Percentiles rank a stretch among this genome's conserved stretches.
These are phyloP conservation scores for Grosmannia clavigera DNA, from an alignment of 2,329 filamentous ascomycete species.

Conservation along the genomic window DNA sequence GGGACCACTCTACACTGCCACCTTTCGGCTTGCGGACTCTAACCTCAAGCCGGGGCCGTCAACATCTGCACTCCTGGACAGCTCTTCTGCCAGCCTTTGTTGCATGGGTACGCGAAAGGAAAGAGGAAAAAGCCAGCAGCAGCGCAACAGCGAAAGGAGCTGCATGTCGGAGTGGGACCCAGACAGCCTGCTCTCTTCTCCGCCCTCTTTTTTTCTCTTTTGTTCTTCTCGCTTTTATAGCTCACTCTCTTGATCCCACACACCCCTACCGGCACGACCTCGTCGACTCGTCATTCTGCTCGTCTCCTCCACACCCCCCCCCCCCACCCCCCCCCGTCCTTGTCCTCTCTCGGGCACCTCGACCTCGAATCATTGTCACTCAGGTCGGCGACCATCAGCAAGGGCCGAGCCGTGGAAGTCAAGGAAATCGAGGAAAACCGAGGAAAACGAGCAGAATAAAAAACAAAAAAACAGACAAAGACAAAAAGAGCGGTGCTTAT, in stretches of 20 bases:
- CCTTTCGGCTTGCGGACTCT: neutral
- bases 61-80: neutral
- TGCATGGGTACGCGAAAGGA: neutral
- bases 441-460: neutral
- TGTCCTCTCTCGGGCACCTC: slow-evolving; percentile 3
- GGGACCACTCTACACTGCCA: neutral
- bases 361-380: slow-evolving; percentile 1
- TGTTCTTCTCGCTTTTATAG: neutral
- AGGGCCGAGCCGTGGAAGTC: neutral
- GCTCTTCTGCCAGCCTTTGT: neutral
- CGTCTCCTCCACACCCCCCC: neutral
- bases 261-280: neutral
- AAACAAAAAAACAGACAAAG: neutral
- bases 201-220: neutral
- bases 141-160: neutral
- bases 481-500: too few species aligned
- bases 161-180: neutral
- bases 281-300: neutral
- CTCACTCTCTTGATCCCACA: neutral
- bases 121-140: neutral
- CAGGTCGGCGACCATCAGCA: slow-evolving; percentile 7
- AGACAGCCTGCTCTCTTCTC: neutral
- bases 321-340: neutral
- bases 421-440: neutral
- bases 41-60: neutral